Conservation (phyloP, 192 early-diverging fungal species). For the Coemansia sp. region DNA sequence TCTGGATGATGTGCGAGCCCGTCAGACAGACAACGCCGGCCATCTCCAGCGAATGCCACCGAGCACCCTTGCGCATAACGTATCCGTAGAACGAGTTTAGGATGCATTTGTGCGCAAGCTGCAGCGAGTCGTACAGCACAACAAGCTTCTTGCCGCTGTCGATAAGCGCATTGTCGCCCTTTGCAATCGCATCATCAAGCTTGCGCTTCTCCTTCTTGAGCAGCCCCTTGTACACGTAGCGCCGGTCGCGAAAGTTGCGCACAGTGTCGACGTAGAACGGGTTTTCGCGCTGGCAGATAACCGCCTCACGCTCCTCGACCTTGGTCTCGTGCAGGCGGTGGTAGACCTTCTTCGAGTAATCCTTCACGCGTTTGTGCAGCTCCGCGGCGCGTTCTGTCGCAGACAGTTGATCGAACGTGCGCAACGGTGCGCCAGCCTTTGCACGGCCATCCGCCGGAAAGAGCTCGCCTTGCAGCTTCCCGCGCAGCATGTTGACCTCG, state of each 20-base stretch:
- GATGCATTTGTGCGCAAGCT: conserved; percentile 97
- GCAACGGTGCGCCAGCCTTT: conserved; percentile 52
- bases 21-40: conserved; percentile 98
- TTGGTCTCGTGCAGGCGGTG: conserved; percentile 79
- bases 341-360: conserved; percentile 90
- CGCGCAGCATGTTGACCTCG: conserved; percentile 91
- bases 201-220: conserved; percentile 92
- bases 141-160: conserved; percentile 91
- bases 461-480: conserved; percentile 79
- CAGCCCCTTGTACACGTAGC: conserved; percentile 96
- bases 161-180: conserved; percentile 67
- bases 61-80: conserved; percentile 97
- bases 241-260: conserved; percentile 91
- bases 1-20: conserved; percentile 95
- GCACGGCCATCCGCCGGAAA: conserved; percentile 65
- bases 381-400: conserved; percentile 68
- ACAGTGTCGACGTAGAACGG: conserved; percentile 99
- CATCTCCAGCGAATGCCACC: conserved; percentile 99
- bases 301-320: conserved; percentile 80
- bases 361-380: conserved; percentile 78
- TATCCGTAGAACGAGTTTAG: conserved; percentile 97
- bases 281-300: conserved; percentile 97
- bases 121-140: conserved; percentile 95
- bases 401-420: conserved; percentile 71
- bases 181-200: conserved; percentile 66